Evolutionary conservation across 345 rosid genomes (phyloP).

Genomic region (Pseudoturritis turrita): DNA sequence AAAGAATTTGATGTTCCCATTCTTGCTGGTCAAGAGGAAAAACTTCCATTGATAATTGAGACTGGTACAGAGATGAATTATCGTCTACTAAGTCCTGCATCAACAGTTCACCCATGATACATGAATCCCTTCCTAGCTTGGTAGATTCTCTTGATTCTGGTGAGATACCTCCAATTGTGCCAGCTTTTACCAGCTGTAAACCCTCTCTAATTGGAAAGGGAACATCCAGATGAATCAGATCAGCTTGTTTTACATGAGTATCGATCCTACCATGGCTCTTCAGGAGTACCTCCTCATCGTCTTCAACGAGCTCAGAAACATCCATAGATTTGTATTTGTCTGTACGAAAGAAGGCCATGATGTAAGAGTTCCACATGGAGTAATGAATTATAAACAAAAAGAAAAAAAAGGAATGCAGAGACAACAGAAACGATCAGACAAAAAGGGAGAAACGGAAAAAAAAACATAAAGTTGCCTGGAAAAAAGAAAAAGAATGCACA

Average conservation of each 20-base stretch:
- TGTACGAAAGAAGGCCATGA: conserved; percentile 34
- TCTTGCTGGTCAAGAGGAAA: conserved; percentile 85
- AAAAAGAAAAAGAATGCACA: neutral
- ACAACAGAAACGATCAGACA: neutral
- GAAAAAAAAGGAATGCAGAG: conserved; percentile 3
- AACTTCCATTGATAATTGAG: conserved; percentile 42
- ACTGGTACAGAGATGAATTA: conserved; percentile 46
- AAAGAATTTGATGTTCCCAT: conserved; percentile 82
- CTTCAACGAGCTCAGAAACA: conserved; percentile 70
- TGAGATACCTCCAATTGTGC: conserved; percentile 28
- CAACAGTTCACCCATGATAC: conserved; percentile 65
- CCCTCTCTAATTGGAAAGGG: conserved; percentile 35
- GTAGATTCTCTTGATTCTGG: conserved; percentile 31
- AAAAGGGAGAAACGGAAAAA: neutral
- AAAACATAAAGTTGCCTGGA: neutral
- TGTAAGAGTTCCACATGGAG: neutral
- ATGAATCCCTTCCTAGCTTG: conserved; percentile 39
- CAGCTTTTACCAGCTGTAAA: conserved; percentile 37
- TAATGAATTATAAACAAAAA: neutral
- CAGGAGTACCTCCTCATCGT: conserved; percentile 77
- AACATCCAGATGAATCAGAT: conserved; percentile 38
- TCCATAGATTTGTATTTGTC: conserved; percentile 58
- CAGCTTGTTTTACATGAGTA: conserved; percentile 32
- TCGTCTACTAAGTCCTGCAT: conserved; percentile 39
- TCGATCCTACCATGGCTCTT: conserved; percentile 47